Evolutionary conservation across 2,329 filamentous ascomycete species (phyloP), one percentile per base, ranked within the genome.

Genomic region (Curvularia eragrostidis): DNA sequence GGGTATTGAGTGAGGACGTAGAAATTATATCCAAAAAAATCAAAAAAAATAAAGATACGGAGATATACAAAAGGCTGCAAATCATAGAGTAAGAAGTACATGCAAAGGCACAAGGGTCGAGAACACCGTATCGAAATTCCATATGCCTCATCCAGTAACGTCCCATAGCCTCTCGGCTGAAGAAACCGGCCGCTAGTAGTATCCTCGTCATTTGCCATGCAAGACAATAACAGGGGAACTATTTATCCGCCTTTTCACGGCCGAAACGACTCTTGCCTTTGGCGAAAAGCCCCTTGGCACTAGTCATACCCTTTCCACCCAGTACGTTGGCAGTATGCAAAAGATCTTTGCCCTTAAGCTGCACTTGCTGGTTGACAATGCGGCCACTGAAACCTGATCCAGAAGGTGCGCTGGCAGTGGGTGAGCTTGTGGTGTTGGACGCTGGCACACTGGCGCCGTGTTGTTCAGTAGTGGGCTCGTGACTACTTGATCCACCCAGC

Each of bases 221-320:
- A n/a, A n/a, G 6, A 18, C 52, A 50, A 50, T 57, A 50, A 64
- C 42, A 61, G 18, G 53, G 72, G 75, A 71, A 82, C 89, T 80
- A 87, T 85, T 83, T 80, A 88, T 91, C 92, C 90, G 93, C 91
- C 91, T 96, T 96, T 78, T 95, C 91, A 73, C 78, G 78, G 75
- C 82, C 82, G 71, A 97, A 87, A 78, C 91, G 94, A 79, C 86
- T 94, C 80, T 91, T 94, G 66, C 93, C 91, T 80, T 96, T 96
- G 65, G 90, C 92, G 76, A 97, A 89, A 63, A 97, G 78, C 51
- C 93, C 94, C 81, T 97, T 97, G 48, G 93, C 93, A 57, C 92
- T 91, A 74, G 91, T 93, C 62, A 86, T 85, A 30, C 87, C 87
- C 70, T 89, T 89, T 23, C 87, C 87, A 59, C 88, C 85, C 57